Evolutionary conservation across 441 rosid genomes (phyloP), one percentile per base, ranked within the genome.

Genomic region (Dalechampia spathulata): DNA sequence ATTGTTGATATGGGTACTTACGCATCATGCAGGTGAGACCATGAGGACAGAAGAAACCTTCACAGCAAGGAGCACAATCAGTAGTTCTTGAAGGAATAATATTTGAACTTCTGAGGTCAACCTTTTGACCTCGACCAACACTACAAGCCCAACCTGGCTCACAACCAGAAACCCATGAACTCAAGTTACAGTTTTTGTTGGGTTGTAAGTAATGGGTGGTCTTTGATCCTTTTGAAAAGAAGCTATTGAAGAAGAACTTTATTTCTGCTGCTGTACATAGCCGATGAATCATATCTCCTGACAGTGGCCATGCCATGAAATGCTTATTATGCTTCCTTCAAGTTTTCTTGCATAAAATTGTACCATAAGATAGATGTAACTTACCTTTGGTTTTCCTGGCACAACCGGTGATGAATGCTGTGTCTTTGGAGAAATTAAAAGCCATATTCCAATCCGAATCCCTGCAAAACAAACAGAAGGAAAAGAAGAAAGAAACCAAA

Each of bases 1-100:
- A 25, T 40, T 58, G 20, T 30, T 38, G 26, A 30, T 13, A 21
- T 10, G 10, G 39, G 28, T 15, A 81, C 99, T 79, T 72, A 93
- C 99, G 96, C 38, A 93, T 90, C 96, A 93, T 93, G 78, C 99
- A 93, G 40, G 99, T 85, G 41, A 90, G 65, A 20, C 99, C 99
- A 21, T 81, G 88, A 56, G 99, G 99, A 65, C 97, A 93, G 73
- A 93, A 93, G 84, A 93, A 93, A 30, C 99, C 99, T 52, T 79
- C 86, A 22, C 97, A 93, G 30, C 99, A 93, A 38, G 89, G 64
- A 2, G 61, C 65, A 27, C 97, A 93, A 40, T 59, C 42, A 34
- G 57, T 55, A 53, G 81, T 74, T 67, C 96, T 77, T 14, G 40
- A 42, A 48, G 95, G 97, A 21, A 83, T 72, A 22, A 56, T 75